Conservation (phyloP, 2,329 filamentous ascomycete species). For the Penicillium janthinellum region DNA sequence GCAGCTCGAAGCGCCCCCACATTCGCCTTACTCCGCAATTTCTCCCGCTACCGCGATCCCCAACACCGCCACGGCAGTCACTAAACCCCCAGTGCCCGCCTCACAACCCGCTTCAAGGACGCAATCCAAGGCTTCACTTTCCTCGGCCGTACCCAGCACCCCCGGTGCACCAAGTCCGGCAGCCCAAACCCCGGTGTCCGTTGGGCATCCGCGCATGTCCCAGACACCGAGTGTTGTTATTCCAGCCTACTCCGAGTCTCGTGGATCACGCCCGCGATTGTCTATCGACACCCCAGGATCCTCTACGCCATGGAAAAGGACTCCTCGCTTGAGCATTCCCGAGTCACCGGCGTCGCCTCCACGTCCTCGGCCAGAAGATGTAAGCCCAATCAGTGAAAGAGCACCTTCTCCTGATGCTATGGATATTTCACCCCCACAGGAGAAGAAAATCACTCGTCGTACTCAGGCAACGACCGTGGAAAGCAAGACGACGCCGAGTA, state of each 20-base stretch:
- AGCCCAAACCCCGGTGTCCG: conserved; percentile 29
- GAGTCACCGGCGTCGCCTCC: conserved; percentile 43
- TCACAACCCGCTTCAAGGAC: not conserved
- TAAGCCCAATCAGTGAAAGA: conserved; percentile 50
- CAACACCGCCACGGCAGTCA: conserved; percentile 17
- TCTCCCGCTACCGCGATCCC: conserved; percentile 25
- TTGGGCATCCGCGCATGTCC: conserved; percentile 25
- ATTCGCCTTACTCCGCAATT: conserved; percentile 32
- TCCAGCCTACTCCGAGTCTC: conserved; percentile 28
- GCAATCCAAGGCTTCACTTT: conserved; percentile 18
- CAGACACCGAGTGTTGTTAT: conserved; percentile 33
- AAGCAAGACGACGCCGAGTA: conserved; percentile 18
- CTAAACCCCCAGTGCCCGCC: conserved; percentile 22
- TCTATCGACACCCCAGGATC: conserved; percentile 45
- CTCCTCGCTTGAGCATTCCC: conserved; percentile 37
- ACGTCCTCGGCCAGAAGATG: conserved; percentile 45
- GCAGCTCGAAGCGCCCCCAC: conserved; percentile 36
- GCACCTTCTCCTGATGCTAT: conserved; percentile 41
- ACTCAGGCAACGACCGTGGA: conserved; percentile 23
- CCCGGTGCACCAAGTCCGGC: conserved; percentile 25
- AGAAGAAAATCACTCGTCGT: conserved; percentile 25
- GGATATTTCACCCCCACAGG: conserved; percentile 30
- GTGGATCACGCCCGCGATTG: conserved; percentile 34
- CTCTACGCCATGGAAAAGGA: conserved; percentile 48
- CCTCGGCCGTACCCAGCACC: conserved; percentile 30